These are phyloP conservation scores for Andrographis paniculata DNA, from an alignment of 305 asterid species.

Conservation along the genomic window DNA sequence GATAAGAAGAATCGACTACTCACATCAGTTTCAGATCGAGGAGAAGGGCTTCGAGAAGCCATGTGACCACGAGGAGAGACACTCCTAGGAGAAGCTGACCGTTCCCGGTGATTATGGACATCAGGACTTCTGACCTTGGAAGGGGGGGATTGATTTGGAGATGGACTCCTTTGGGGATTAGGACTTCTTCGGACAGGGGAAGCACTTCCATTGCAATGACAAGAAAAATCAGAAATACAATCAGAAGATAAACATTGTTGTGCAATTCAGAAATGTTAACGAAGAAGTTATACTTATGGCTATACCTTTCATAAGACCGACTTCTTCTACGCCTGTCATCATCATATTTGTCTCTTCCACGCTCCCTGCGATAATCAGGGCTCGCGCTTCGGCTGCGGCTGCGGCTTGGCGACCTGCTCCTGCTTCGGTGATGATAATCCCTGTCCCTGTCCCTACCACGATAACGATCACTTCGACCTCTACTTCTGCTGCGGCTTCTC, in stretches of 20 bases:
- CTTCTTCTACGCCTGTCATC: conserved; percentile 71
- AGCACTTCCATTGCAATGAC: conserved; percentile 31
- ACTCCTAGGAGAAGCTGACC: conserved; percentile 59
- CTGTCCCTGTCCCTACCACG: conserved; percentile 57
- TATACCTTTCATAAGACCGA: conserved; percentile 70
- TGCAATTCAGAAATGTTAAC: background rate
- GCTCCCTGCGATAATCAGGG: conserved; percentile 63
- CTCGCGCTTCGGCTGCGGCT: conserved; percentile 70
- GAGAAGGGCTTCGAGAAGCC: conserved; percentile 67
- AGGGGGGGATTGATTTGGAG: conserved; percentile 45
- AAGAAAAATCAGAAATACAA: conserved; percentile 13
- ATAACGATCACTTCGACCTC: conserved; percentile 63
- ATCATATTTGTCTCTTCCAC: conserved; percentile 70
- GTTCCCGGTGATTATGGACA: conserved; percentile 33
- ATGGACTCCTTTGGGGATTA: conserved; percentile 58
- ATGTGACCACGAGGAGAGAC: conserved; percentile 60
- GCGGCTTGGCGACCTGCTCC: conserved; percentile 66
- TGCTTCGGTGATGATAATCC: conserved; percentile 44
- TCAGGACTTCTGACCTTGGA: conserved; percentile 61
- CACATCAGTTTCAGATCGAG: conserved; percentile 75
- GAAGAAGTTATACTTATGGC: background rate
- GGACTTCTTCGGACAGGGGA: conserved; percentile 69
- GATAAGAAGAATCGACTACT: conserved; percentile 18
- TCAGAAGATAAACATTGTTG: background rate
- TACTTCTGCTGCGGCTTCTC: conserved; percentile 82